A percentile compares a stretch with the other conserved stretches of the same genome.
Conservation (phyloP, 164 flowering plant species). For the Litsea cubeba region DNA sequence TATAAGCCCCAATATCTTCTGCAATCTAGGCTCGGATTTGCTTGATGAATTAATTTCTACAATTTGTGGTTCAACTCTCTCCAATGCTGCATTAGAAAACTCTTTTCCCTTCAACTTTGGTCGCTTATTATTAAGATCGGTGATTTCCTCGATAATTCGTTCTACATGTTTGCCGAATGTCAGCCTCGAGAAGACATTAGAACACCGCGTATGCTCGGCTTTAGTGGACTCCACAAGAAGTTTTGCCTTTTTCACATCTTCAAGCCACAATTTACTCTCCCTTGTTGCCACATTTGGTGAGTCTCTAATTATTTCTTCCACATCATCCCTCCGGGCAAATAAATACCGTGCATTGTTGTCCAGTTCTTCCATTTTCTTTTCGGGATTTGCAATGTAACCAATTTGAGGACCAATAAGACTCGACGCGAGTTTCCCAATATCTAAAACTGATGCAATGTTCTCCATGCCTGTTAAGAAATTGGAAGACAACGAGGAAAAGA, state of each 20-base stretch:
- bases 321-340: too few species aligned
- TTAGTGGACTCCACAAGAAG: background rate
- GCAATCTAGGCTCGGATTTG: background rate
- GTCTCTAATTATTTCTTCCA: too few species aligned
- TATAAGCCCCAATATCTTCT: background rate
- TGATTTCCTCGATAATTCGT: background rate
- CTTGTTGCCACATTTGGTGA: too few species aligned
- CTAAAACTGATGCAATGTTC: too few species aligned
- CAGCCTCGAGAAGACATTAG: background rate
- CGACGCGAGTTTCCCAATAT: too few species aligned
- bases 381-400: too few species aligned
- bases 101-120: slow-evolving; percentile 1
- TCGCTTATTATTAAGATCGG: background rate
- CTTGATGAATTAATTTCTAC: background rate
- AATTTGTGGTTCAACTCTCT: background rate
- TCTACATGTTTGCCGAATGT: background rate
- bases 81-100: background rate
- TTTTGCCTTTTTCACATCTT: slow-evolving; percentile 1
- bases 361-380: too few species aligned
- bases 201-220: background rate
- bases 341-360: too few species aligned
- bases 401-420: too few species aligned
- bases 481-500: too few species aligned
- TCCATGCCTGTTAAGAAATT: too few species aligned
- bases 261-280: slow-evolving; percentile 1